Evolutionary conservation across 768 basidiomycete genomes (phyloP).

Genomic region (Hortiboletus flavorubellus): DNA sequence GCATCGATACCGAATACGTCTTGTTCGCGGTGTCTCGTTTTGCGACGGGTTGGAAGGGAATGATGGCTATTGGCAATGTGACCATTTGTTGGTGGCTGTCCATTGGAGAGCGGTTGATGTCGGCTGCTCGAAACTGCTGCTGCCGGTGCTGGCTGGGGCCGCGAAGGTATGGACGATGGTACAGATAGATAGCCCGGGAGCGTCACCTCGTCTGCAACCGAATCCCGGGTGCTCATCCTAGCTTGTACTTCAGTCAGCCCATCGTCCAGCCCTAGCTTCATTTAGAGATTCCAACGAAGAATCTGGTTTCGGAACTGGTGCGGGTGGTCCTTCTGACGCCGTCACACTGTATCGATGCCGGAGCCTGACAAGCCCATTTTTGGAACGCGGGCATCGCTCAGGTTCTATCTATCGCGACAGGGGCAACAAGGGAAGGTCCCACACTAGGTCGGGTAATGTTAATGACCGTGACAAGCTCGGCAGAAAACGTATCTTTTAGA

Average conservation of each 20-base stretch:
- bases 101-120: conserved; percentile 39
- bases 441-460: neutral
- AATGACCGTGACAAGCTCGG: conserved; percentile 15
- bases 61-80: conserved; percentile 18
- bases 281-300: conserved; percentile 28
- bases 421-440: neutral
- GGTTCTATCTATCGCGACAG: conserved; percentile 31
- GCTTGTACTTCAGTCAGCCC: conserved; percentile 29
- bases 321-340: conserved; percentile 26
- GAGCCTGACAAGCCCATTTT: conserved; percentile 25
- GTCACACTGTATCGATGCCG: conserved; percentile 37
- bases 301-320: conserved; percentile 16
- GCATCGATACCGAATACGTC: conserved; percentile 56
- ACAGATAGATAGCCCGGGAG: conserved; percentile 30
- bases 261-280: conserved; percentile 75
- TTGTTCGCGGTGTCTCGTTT: conserved; percentile 16
- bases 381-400: conserved; percentile 31
- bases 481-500: conserved; percentile 26
- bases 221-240: conserved; percentile 18
- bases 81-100: conserved; percentile 20
- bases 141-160: conserved; percentile 32
- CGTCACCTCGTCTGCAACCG: conserved; percentile 27
- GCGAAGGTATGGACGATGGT: conserved; percentile 20
- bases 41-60: conserved; percentile 18
- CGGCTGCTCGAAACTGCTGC: conserved; percentile 55